phyloP scores from a whole-genome alignment of 441 rosid genomes.

The Flueggea neowawraea region DNA sequence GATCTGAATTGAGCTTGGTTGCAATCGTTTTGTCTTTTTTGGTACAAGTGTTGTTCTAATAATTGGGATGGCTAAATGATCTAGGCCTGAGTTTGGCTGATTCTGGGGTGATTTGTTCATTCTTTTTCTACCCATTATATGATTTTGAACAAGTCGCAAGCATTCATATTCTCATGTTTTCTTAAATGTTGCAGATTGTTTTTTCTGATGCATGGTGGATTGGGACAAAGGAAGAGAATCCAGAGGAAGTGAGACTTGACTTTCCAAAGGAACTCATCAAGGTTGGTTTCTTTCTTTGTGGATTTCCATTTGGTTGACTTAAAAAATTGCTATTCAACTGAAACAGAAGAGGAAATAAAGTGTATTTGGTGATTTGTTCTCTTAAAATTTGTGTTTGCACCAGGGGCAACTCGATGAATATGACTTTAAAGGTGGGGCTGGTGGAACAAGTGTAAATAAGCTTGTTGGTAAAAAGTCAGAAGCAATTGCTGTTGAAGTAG shows the following conservation, averaged over 20 bases:
- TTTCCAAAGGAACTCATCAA: slow-evolving; percentile 70
- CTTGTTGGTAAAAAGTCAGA: slow-evolving; percentile 25
- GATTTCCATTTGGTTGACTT: slow-evolving; percentile 1
- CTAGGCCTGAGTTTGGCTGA: not conserved
- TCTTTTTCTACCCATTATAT: not conserved
- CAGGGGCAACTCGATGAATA: slow-evolving; percentile 48
- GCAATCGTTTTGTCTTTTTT: not conserved
- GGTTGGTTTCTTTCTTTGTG: slow-evolving; percentile 37
- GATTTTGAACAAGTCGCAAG: not conserved
- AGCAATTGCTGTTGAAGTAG: slow-evolving; percentile 38
- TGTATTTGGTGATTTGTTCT: slow-evolving; percentile 2
- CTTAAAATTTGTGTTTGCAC: slow-evolving; percentile 14
- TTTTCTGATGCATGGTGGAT: slow-evolving; percentile 98
- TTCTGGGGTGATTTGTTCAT: not conserved
- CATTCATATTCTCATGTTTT: not conserved
- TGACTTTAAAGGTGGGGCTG: slow-evolving; percentile 85
- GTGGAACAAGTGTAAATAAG: slow-evolving; percentile 40
- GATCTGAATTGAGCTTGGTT: not conserved
- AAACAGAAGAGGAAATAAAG: not conserved
- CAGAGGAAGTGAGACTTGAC: slow-evolving; percentile 69
- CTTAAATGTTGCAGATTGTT: slow-evolving; percentile 50
- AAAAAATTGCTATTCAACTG: not conserved
- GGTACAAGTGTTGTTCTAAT: not conserved
- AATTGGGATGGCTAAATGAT: not conserved
- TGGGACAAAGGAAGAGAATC: slow-evolving; percentile 88